These are phyloP conservation scores for Pseudogymnoascus sp. DNA, from an alignment of 2,329 filamentous ascomycete species.

Conservation along the genomic window DNA sequence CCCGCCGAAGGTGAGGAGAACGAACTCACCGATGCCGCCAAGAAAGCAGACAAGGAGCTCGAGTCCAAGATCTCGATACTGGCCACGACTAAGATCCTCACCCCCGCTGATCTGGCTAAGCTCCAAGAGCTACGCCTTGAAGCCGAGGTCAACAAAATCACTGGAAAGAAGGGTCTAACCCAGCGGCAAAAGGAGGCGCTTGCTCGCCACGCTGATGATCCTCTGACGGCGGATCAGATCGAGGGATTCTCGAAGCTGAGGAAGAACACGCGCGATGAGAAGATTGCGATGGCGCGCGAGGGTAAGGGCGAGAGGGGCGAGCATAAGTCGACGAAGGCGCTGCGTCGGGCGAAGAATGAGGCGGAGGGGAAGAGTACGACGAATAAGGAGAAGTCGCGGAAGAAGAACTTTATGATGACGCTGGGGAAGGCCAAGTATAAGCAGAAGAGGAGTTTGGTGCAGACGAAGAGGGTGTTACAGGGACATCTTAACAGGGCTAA, in stretches of 20 bases:
- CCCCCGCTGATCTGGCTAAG: slow-evolving; percentile 91
- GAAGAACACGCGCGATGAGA: slow-evolving; percentile 84
- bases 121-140: slow-evolving; percentile 76
- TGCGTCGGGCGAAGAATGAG: slow-evolving; percentile 78
- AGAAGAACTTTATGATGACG: slow-evolving; percentile 99
- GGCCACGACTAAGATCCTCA: slow-evolving; percentile 89
- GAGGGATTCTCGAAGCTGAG: slow-evolving; percentile 74
- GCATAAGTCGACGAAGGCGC: slow-evolving; percentile 78
- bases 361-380: slow-evolving; percentile 89
- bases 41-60: slow-evolving; percentile 32
- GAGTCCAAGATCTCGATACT: slow-evolving; percentile 55
- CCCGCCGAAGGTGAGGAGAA: slow-evolving; percentile 34
- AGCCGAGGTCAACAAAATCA: slow-evolving; percentile 58
- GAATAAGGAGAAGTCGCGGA: slow-evolving; percentile 90
- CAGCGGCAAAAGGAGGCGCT: slow-evolving; percentile 31
- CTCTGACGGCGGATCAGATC: slow-evolving; percentile 83
- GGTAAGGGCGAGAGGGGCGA: slow-evolving; percentile 69
- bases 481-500: slow-evolving; percentile 78
- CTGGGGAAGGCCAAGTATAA: slow-evolving; percentile 92
- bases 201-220: slow-evolving; percentile 71
- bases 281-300: slow-evolving; percentile 71
- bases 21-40: slow-evolving; percentile 33
- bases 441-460: slow-evolving; percentile 84
- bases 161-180: slow-evolving; percentile 39
- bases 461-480: slow-evolving; percentile 71